Evolutionary conservation across 78 protist species (phyloP).

Genomic region (Dictyostelium intermedium): DNA sequence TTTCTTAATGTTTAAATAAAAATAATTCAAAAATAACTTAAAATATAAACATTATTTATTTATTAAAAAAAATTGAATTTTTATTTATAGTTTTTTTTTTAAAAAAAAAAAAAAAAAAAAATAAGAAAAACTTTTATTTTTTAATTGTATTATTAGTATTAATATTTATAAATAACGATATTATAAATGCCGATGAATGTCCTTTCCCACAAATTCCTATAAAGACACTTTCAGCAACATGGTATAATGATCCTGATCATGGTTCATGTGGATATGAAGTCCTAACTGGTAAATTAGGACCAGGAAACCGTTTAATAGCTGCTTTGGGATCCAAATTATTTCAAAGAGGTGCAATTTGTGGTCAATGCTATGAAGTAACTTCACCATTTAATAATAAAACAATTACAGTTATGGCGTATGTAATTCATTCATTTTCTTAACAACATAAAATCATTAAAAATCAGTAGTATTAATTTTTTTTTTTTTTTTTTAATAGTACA

Average conservation of each 20-base stretch:
- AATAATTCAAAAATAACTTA: too few species aligned
- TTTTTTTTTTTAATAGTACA: neutral
- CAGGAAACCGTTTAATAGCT: neutral
- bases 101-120: neutral
- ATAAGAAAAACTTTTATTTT: neutral
- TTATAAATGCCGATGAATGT: neutral
- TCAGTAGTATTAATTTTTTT: too few species aligned
- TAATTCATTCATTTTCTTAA: neutral
- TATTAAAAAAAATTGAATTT: neutral
- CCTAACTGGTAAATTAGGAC: neutral
- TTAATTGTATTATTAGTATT: neutral
- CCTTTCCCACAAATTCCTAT: neutral
- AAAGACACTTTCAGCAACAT: neutral
- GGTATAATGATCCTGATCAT: neutral
- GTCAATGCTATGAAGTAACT: slow-evolving; percentile 24
- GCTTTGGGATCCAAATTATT: neutral
- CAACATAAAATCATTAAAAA: too few species aligned
- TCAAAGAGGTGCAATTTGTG: neutral
- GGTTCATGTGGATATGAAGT: slow-evolving; percentile 4
- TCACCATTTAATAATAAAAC: neutral
- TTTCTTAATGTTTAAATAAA: too few species aligned
- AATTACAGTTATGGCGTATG: neutral
- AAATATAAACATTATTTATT: neutral
- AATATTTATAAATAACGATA: neutral
- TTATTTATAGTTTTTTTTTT: too few species aligned